Percentiles rank a stretch among this genome's conserved stretches.
phyloP scores from a whole-genome alignment of 441 rosid genomes.

The Sinapis alba region DNA sequence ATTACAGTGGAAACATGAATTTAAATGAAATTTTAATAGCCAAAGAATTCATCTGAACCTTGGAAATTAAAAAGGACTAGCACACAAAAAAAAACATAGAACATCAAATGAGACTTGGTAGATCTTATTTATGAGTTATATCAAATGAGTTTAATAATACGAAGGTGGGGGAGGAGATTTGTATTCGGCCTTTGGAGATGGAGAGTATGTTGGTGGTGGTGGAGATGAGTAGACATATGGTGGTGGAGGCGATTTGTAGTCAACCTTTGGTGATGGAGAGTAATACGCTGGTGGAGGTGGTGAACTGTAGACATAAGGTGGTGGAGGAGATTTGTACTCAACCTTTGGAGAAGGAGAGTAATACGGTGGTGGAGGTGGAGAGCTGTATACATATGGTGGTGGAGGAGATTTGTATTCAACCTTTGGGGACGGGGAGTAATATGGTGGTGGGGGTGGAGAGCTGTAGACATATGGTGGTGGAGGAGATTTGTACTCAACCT shows the following conservation, averaged over 20 bases:
- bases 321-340: slow-evolving; percentile 20
- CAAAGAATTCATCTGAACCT: neutral
- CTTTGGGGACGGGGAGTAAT: no score
- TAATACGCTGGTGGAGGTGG: slow-evolving; percentile 11
- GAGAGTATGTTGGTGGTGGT: neutral
- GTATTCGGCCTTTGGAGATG: slow-evolving; percentile 9
- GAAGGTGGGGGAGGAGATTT: slow-evolving; percentile 20
- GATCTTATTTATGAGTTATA: neutral
- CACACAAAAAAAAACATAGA: neutral
- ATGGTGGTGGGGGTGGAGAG: no score
- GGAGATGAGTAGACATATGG: neutral
- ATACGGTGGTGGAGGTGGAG: neutral
- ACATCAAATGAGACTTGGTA: neutral
- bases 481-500: no score
- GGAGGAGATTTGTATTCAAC: neutral
- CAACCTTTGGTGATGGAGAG: slow-evolving; percentile 12
- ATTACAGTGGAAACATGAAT: neutral
- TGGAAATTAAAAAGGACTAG: no score
- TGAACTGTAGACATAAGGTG: neutral
- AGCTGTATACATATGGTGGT: neutral
- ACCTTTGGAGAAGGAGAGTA: slow-evolving; percentile 8
- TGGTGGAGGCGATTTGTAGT: slow-evolving; percentile 24
- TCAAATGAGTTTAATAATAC: neutral
- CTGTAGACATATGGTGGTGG: no score
- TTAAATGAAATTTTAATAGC: slow-evolving; percentile 11